Evolutionary conservation across 768 basidiomycete species (phyloP), one percentile per base, ranked within the genome.

Genomic region (Pisolithus orientalis): DNA sequence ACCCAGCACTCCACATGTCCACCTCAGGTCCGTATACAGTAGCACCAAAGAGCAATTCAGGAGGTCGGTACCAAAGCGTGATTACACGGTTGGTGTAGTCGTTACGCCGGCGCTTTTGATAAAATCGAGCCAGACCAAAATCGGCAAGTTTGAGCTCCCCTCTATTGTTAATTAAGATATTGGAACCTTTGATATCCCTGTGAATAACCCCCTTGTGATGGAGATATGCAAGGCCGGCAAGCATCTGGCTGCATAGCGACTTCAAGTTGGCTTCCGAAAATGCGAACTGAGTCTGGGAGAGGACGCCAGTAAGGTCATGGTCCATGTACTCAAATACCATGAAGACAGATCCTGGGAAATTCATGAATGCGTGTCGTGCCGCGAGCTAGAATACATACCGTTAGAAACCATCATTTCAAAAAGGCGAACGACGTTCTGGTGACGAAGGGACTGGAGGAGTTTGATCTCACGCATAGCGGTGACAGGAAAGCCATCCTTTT

Each of bases 311-410:
- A 50, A 99, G 75, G 65, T 99, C 96, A 65, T 98, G 95, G 62
- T 99, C 94, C 90, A 96, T 90, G 69, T 99, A 99, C 68, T 98
- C 94, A 62, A 98, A 93, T 38, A 99, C 95, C 96, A 99, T 99
- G 71, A 92, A 95, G 39, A 96, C 94, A 45, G 88, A 85, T 53
- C 93, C 95, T 97, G 61, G 5, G 16, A 51, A 53, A 10, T 8
- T 31, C 65, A 34, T 67, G 51, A n/a, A 11, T 34, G 13, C 24
- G n/a, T 9, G 11, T 0, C 9, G 10, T 49, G 37, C 3, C 42
- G 9, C 39, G 2, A 28, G 17, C 14, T 8, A 37, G 1, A 38
- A 11, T 17, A 59, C 80, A 58, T 60, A 94, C 96, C 94, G 59
- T 91, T 90, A 0, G 94, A 92, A 6, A 98, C 94, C 88, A 99